Evolutionary conservation across 2,329 filamentous ascomycete genomes (phyloP).

Genomic region (Monosporascus sp.): DNA sequence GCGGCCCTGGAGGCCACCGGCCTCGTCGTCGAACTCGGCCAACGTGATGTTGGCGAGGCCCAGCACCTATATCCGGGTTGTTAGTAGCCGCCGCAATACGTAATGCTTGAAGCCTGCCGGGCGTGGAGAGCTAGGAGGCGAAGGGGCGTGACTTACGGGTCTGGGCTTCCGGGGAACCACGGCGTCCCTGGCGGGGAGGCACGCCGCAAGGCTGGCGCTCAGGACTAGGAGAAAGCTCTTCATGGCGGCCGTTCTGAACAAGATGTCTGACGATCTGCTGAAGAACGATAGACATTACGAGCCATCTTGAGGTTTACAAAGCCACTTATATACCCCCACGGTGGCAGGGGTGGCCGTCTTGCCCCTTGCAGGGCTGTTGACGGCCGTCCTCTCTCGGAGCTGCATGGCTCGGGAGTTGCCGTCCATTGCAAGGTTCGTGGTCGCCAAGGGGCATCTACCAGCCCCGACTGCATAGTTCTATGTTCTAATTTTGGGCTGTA

Average conservation of each 20-base stretch:
- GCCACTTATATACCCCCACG: background rate
- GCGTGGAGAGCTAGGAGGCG: too few species aligned
- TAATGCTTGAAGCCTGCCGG: constrained; percentile 1
- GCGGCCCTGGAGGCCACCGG: constrained; percentile 8
- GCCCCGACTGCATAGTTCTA: background rate
- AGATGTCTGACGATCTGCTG: background rate
- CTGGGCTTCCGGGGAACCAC: background rate
- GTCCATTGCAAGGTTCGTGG: background rate
- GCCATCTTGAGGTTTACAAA: background rate
- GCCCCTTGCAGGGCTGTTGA: too few species aligned
- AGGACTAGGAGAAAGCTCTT: constrained; percentile 17
- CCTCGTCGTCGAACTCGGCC: constrained; percentile 7
- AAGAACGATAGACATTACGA: background rate
- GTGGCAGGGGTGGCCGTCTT: background rate
- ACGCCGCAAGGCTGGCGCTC: constrained; percentile 15
- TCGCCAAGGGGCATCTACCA: background rate
- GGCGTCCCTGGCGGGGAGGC: constrained; percentile 12
- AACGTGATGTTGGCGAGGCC: constrained; percentile 20
- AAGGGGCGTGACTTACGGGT: background rate
- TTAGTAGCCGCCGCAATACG: constrained; percentile 5
- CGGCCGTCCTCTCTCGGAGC: too few species aligned
- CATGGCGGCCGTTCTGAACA: constrained; percentile 7
- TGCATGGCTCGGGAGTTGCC: too few species aligned
- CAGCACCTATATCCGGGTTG: constrained; percentile 8
- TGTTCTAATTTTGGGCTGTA: background rate